Percentiles rank a stretch among this genome's conserved stretches.
phyloP scores from a whole-genome alignment of 495 filamentous ascomycete genomes.

The Podospora comata region DNA sequence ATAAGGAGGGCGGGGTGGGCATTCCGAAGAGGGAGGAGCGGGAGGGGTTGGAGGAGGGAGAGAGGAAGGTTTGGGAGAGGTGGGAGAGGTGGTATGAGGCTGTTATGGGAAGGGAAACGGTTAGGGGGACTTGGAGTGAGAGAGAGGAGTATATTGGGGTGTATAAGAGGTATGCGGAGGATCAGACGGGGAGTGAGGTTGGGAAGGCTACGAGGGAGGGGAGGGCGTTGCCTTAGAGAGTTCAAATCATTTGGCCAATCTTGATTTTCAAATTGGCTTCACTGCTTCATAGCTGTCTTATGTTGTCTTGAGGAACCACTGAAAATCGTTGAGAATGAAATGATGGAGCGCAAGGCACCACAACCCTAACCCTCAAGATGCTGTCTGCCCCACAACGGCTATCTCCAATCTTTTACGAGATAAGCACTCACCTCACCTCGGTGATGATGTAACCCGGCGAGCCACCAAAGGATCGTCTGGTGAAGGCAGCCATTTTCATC shows the following conservation, averaged over 20 bases:
- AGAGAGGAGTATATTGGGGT: conserved; percentile 59
- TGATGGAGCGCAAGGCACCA: too few relatives aligned
- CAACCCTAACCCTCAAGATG: neutral
- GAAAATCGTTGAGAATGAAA: too few relatives aligned
- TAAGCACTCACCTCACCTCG: neutral
- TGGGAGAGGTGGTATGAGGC: conserved; percentile 62
- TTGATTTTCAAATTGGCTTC: too few relatives aligned
- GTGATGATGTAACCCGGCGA: neutral
- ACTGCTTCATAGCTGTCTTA: too few relatives aligned
- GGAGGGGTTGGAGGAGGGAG: conserved; percentile 15
- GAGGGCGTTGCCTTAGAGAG: conserved; percentile 52
- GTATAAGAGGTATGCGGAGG: conserved; percentile 68
- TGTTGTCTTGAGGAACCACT: too few relatives aligned
- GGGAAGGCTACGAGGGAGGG: conserved; percentile 65
- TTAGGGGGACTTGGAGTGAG: conserved; percentile 60
- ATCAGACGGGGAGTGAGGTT: conserved; percentile 66
- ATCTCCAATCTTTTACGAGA: neutral
- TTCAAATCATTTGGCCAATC: too few relatives aligned
- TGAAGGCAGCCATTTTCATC: neutral
- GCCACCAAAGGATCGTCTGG: neutral
- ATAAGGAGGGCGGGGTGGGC: conserved; percentile 58
- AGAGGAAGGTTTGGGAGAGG: conserved; percentile 54
- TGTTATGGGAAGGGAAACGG: conserved; percentile 52
- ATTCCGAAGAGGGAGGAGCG: conserved; percentile 43
- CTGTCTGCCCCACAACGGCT: neutral